A percentile compares a stretch with the other conserved stretches of the same genome.
Evolutionary conservation across 768 basidiomycete genomes (phyloP).

Genomic region (Termitomyces sp.): DNA sequence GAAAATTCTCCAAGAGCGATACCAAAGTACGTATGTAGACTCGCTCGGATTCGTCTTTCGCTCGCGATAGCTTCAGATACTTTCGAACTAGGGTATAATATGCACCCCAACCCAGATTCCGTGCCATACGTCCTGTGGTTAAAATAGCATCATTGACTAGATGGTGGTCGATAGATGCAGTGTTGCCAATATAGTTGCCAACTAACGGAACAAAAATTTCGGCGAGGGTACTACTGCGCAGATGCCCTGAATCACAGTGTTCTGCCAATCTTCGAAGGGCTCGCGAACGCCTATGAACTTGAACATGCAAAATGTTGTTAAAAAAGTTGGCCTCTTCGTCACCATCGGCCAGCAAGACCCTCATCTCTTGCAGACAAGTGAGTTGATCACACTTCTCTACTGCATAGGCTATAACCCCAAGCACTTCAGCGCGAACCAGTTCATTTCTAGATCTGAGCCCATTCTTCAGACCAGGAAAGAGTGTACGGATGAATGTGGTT

Average conservation of each 20-base stretch:
- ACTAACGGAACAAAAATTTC: conserved; percentile 88
- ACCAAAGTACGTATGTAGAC: conserved; percentile 84
- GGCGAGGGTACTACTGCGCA: conserved; percentile 65
- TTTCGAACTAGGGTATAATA: conserved; percentile 79
- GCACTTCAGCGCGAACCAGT: conserved; percentile 79
- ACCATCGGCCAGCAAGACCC: conserved; percentile 71
- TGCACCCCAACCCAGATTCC: conserved; percentile 73
- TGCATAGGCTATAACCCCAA: conserved; percentile 73
- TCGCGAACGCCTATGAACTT: conserved; percentile 82
- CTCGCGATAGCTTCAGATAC: conserved; percentile 65
- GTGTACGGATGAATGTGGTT: conserved; percentile 50
- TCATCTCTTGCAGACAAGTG: conserved; percentile 70
- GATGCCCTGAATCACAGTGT: conserved; percentile 55
- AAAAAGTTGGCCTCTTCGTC: conserved; percentile 97
- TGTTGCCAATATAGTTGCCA: conserved; percentile 68
- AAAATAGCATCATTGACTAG: conserved; percentile 86
- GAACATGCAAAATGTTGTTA: conserved; percentile 92
- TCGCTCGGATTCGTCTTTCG: conserved; percentile 69
- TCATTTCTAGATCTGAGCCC: conserved; percentile 77
- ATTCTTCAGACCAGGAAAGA: conserved; percentile 78
- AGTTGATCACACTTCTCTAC: conserved; percentile 61
- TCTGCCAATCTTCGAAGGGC: conserved; percentile 85
- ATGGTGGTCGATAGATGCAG: conserved; percentile 69
- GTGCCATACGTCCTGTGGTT: conserved; percentile 73
- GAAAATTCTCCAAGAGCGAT: conserved; percentile 83